Evolutionary conservation across 805 yeast species (phyloP).

Genomic region (Candida ulmi): DNA sequence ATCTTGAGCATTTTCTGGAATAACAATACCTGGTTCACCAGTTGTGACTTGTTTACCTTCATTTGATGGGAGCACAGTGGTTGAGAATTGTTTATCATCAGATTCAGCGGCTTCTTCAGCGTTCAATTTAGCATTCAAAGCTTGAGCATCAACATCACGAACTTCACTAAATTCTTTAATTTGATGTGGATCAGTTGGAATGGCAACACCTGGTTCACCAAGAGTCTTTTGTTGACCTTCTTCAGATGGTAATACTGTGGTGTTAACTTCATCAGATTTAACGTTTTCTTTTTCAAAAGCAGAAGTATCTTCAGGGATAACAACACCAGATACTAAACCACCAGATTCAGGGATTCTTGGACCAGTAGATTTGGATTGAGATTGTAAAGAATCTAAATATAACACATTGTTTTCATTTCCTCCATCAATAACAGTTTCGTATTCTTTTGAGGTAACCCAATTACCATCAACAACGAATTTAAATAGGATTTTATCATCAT

Average conservation of each 20-base stretch:
- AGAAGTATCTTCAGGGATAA: slow-evolving; percentile 19
- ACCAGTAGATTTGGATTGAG: slow-evolving; percentile 9
- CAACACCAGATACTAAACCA: slow-evolving; percentile 28
- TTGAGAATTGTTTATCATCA: slow-evolving; percentile 8
- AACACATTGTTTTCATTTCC: slow-evolving; percentile 34
- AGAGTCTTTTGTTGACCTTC: slow-evolving; percentile 34
- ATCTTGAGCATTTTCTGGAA: slow-evolving; percentile 59
- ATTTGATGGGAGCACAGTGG: slow-evolving; percentile 41
- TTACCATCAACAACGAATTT: slow-evolving; percentile 67
- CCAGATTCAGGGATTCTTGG: slow-evolving; percentile 41
- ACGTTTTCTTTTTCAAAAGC: slow-evolving; percentile 29
- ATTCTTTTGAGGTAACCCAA: slow-evolving; percentile 43
- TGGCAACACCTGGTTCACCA: slow-evolving; percentile 72
- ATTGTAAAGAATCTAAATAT: slow-evolving; percentile 17
- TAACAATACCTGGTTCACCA: slow-evolving; percentile 65
- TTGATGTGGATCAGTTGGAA: slow-evolving; percentile 51
- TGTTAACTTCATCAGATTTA: slow-evolving; percentile 20
- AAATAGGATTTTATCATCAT: slow-evolving; percentile 36
- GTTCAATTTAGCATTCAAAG: slow-evolving; percentile 34
- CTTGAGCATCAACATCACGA: slow-evolving; percentile 42
- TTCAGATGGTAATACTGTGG: slow-evolving; percentile 35
- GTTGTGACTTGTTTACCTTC: slow-evolving; percentile 38
- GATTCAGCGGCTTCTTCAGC: slow-evolving; percentile 8
- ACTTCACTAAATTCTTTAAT: slow-evolving; percentile 52
- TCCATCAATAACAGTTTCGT: slow-evolving; percentile 38